Evolutionary conservation across 2,329 filamentous ascomycete genomes (phyloP), one percentile per base, ranked within the genome.

Genomic region (Leptographium procerum): DNA sequence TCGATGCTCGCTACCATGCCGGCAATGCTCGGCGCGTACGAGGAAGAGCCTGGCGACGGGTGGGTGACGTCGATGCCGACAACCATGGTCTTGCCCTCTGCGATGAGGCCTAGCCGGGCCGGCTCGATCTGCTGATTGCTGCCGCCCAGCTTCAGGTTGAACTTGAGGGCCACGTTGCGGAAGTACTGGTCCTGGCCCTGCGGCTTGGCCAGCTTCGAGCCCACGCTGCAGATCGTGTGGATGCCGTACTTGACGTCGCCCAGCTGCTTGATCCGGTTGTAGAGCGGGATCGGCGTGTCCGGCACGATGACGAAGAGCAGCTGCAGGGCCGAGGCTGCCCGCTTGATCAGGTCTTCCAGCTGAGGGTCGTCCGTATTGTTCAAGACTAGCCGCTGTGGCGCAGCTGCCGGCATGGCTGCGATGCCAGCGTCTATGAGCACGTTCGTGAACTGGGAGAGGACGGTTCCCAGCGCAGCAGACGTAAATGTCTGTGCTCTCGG

Each of bases 1-100:
- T 95, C 88, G 6, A 88, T 69, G 43, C 86, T 94, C 1, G 89
- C 84, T 7, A 96, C 91, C 58, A 96, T 81, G 1, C 84, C 88
- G 3, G 89, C 89, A 55, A 95, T 79, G 68, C 88, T 94, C 1
- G 89, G 89, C 0, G 53, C 53, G 2, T 22, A 8, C 19, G 40
- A n/a, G 26, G 53, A 24, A 14, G 59, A 87, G 79, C 19, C 48
- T 9, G 0, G 56, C 63, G 7, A 62, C 62, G 2, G 91, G 65
- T 96, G 91, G 0, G 90, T 95, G 1, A 96, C 91, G 66, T 96
- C 91, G 64, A 94, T 86, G 0, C 91, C 91, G 10, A 95, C 83
- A 1, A 96, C 73, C 85, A 96, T 96, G 0, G 90, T 95, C 64
- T 85, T 85, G 1, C 81, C 81, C 40, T 86, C 77, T n/a, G 58